phyloP scores from a whole-genome alignment of 345 rosid species.

The Punica granatum region DNA sequence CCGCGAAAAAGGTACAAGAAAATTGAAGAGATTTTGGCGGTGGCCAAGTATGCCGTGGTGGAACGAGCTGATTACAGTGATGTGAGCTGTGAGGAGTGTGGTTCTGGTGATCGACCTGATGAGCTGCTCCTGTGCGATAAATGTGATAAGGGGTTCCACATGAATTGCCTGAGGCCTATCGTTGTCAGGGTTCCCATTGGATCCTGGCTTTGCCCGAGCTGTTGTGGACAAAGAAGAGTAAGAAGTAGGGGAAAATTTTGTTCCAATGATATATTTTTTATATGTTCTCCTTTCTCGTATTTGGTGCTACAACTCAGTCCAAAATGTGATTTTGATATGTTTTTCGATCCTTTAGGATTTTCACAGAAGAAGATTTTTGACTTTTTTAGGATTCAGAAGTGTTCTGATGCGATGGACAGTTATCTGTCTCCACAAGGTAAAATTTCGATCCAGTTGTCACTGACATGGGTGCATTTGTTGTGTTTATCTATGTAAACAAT shows the following conservation, averaged over 20 bases:
- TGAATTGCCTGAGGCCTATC: constrained; percentile 83
- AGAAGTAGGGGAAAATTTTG: constrained; percentile 54
- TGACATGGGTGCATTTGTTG: background rate
- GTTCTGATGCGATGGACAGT: constrained; percentile 18
- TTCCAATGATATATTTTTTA: background rate
- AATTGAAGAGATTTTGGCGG: constrained; percentile 48
- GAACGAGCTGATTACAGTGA: constrained; percentile 38
- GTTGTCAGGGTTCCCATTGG: constrained; percentile 75
- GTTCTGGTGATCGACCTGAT: constrained; percentile 54
- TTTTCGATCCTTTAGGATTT: constrained; percentile 33
- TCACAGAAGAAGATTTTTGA: constrained; percentile 82
- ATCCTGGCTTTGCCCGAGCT: constrained; percentile 64
- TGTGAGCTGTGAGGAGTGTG: constrained; percentile 61
- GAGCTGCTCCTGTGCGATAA: constrained; percentile 78
- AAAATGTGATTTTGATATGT: constrained; percentile 8
- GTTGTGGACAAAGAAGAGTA: constrained; percentile 67
- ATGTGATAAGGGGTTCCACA: constrained; percentile 84
- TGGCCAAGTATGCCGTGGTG: constrained; percentile 34
- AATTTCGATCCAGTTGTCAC: background rate
- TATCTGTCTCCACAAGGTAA: constrained; percentile 47
- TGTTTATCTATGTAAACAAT: background rate
- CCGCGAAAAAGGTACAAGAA: constrained; percentile 46
- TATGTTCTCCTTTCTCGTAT: background rate
- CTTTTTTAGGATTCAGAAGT: constrained; percentile 69
- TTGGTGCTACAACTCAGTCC: background rate